A percentile compares a stretch with the other conserved stretches of the same genome.
Conservation (phyloP, 148 eudicot species). For the Rhododendron ferrugineum region DNA sequence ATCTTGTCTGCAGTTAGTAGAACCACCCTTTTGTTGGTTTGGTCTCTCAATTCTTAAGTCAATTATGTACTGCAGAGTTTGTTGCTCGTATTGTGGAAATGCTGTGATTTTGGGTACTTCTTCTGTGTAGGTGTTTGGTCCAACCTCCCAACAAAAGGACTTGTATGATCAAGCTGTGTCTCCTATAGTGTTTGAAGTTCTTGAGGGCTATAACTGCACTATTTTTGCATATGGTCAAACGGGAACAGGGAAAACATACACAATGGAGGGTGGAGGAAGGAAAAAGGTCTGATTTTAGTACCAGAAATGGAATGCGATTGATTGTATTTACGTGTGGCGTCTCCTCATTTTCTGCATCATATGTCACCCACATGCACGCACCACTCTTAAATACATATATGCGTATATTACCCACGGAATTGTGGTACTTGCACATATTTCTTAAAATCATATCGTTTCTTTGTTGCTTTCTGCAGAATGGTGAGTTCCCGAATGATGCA, state of each 20-base stretch:
- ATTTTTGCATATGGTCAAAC: constrained; percentile 99
- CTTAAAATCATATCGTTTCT: not conserved
- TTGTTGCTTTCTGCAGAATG: constrained; percentile 50
- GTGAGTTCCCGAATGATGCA: constrained; percentile 90
- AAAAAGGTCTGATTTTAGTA: constrained; percentile 54
- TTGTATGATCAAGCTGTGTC: constrained; percentile 79
- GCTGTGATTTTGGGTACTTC: constrained; percentile 14
- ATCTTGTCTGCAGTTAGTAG: not conserved
- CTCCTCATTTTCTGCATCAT: not conserved
- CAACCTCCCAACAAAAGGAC: constrained; percentile 78
- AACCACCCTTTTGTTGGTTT: not conserved
- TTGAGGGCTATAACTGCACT: constrained; percentile 99
- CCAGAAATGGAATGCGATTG: not conserved
- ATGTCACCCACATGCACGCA: not conserved
- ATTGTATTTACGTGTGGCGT: not conserved
- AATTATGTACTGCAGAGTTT: not conserved
- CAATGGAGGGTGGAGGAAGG: constrained; percentile 98
- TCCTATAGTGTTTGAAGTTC: constrained; percentile 87
- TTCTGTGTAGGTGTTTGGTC: constrained; percentile 79
- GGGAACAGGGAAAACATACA: constrained; percentile 97
- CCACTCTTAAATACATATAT: not conserved
- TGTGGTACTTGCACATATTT: not conserved
- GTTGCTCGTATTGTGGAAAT: not conserved
- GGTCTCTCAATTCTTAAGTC: not conserved
- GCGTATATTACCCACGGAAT: not conserved